Evolutionary conservation across 345 rosid species (phyloP).

Genomic region (Psidium guajava): DNA sequence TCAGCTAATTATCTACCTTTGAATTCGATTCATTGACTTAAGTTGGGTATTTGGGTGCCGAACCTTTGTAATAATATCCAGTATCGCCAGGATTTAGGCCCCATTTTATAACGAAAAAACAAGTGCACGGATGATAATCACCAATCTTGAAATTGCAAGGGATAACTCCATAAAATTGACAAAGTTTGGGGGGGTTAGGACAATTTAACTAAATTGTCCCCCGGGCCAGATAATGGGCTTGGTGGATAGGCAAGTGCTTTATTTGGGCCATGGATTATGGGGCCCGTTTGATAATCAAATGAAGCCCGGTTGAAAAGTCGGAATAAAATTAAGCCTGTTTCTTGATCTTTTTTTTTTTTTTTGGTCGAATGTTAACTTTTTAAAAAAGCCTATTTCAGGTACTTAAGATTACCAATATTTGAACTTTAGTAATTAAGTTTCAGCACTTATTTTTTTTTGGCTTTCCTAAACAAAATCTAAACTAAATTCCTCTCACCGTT

Average conservation of each 20-base stretch:
- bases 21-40: too few species aligned
- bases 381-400: not conserved
- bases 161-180: not conserved
- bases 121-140: not conserved
- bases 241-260: not conserved
- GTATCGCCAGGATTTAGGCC: too few species aligned
- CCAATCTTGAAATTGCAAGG: not conserved
- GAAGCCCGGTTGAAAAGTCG: not conserved
- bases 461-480: not conserved
- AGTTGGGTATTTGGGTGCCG: too few species aligned
- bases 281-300: not conserved
- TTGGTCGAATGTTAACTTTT: too few species aligned
- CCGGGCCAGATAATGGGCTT: not conserved
- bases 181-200: not conserved
- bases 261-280: not conserved
- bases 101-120: too few species aligned
- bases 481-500: not conserved
- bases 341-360: not conserved
- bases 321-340: not conserved
- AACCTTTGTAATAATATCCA: too few species aligned
- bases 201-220: too few species aligned
- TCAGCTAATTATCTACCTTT: too few species aligned
- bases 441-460: not conserved
- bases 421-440: not conserved
- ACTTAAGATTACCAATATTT: not conserved